Base-by-base conservation (phyloP, 1,284 basidiomycete genomes). In the Puccinia triticina region DNA sequence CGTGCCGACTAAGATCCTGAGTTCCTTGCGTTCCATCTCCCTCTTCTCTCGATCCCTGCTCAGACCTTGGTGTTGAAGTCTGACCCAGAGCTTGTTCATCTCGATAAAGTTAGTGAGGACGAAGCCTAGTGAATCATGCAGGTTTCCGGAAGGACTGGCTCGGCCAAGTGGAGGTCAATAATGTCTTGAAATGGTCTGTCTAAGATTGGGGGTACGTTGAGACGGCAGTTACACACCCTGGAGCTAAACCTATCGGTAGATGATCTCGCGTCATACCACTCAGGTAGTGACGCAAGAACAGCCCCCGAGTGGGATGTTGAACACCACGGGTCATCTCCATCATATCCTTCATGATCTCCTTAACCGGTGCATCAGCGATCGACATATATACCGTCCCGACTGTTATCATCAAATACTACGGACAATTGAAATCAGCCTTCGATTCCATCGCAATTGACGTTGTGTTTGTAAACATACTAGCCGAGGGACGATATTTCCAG, bases 301-400 rank as follows among this genome's bases (percentile, higher is more conserved):
- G 88, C 43, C 95, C 96, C 75, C 96, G 90, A 64, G 94, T 95
- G 23, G 95, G 95, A 87, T 97, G 94, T 84, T 98, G 90, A 5
- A 97, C 94, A 83, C 96, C 95, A 53, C 95, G 90, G 43, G 94
- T 94, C 95, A 98, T 98, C 87, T 98, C 95, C 92, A 98, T 93
- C 95, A 98, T 96, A 88, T 98, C 95, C 90, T 96, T 97, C 95
- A 97, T 98, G 84, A 98, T 94, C 88, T 98, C 95, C 89, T 95
- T 96, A 83, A 97, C 92, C 8, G 95, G 95, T 10, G 95, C 94
- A 82, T 96, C 95, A 1, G 94, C 91, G 66, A 97, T 92, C 29
- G 94, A 95, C 95, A 97, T 97, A 89, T 96, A 97, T 29, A 98
- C 95, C 0, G 95, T 94, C 82, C 95, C 96, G 83, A 98, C 95